Evolutionary conservation across 2,329 filamentous ascomycete species (phyloP).

Genomic region (Nannizziopsis arthrosporioides): DNA sequence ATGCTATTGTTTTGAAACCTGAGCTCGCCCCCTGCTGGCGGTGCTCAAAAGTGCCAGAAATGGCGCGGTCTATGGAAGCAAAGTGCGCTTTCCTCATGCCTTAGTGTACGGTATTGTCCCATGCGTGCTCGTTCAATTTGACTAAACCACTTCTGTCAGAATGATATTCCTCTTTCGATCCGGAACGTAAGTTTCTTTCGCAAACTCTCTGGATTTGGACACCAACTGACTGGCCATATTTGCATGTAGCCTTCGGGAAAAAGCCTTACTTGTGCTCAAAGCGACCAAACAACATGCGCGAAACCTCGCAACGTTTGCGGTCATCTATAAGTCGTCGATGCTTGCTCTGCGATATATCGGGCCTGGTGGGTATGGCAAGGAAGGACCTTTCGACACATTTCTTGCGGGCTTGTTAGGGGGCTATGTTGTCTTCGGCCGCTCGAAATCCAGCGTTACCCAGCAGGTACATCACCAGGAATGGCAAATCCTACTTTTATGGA

Average conservation of each 20-base stretch:
- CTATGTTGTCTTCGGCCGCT: conserved; percentile 81
- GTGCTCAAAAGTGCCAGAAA: conserved; percentile 90
- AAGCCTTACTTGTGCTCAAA: conserved; percentile 63
- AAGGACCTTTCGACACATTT: conserved; percentile 70
- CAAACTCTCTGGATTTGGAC: conserved; percentile 8
- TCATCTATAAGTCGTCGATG: conserved; percentile 79
- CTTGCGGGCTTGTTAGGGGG: conserved; percentile 78
- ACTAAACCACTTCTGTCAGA: conserved; percentile 32
- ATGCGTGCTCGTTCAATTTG: conserved; percentile 2
- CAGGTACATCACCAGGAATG: conserved; percentile 29
- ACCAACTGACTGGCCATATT: conserved; percentile 11
- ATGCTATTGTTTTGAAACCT: conserved; percentile 69
- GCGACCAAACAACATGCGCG: conserved; percentile 82
- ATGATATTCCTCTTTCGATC: conserved; percentile 97
- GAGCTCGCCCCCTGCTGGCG: conserved; percentile 68
- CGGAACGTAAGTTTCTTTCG: conserved; percentile 51
- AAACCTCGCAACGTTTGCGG: conserved; percentile 83
- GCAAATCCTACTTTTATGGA: background rate
- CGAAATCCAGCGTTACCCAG: conserved; percentile 71
- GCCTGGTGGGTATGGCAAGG: conserved; percentile 38
- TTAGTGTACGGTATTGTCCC: conserved; percentile 51
- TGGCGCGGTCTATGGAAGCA: conserved; percentile 90
- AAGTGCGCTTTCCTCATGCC: conserved; percentile 96
- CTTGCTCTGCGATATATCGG: conserved; percentile 54
- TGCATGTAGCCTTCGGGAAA: conserved; percentile 53